Evolutionary conservation across 1,284 basidiomycete species (phyloP), one percentile per base, ranked within the genome.

Genomic region (Cutaneotrichosporon mucoides): DNA sequence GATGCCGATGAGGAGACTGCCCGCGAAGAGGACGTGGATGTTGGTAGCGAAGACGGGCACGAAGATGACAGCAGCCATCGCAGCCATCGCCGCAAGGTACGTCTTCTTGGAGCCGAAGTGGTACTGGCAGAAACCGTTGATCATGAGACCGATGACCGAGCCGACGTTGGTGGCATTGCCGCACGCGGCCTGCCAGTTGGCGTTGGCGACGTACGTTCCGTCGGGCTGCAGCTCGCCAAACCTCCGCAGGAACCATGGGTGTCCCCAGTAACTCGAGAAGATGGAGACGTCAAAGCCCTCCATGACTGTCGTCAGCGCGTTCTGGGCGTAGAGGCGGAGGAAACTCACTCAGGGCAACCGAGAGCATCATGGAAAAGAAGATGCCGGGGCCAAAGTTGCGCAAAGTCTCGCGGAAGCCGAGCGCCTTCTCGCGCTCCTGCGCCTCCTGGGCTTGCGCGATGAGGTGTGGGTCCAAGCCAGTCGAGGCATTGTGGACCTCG

Each of bases 21-120:
- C 68, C 43, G 60, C 61, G n/a, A 68, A 48, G 9, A 70, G 60
- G 62, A 68, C 65, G 41, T 57, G 45, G 33, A 68, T 52, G 43
- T 56, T 63, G 36, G 53, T 33, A 12, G 57, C 57, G 42, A 80
- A 79, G 59, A 80, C 68, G 44, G 69, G 64, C 57, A 75, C 68
- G 63, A 73, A 73, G 65, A 76, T 73, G 64, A 69, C 68, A n/a
- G 35, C 57, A 40, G 68, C 45, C 62, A 80, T 73, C 9, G 55
- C 55, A 40, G 70, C n/a, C 44, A 76, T 67, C 6, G 74, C 61
- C 38, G 67, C 56, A 38, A 73, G 64, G 60, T 78, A 72, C 41
- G 61, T 56, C 6, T 42, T 56, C 48, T 57, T 60, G 33, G 66
- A 46, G 24, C 67, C 67, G 45, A 56, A 68, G 40, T 59, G 38